Evolutionary conservation across 1,284 basidiomycete species (phyloP), one percentile per base, ranked within the genome.

Genomic region (Neolentinus lepideus): DNA sequence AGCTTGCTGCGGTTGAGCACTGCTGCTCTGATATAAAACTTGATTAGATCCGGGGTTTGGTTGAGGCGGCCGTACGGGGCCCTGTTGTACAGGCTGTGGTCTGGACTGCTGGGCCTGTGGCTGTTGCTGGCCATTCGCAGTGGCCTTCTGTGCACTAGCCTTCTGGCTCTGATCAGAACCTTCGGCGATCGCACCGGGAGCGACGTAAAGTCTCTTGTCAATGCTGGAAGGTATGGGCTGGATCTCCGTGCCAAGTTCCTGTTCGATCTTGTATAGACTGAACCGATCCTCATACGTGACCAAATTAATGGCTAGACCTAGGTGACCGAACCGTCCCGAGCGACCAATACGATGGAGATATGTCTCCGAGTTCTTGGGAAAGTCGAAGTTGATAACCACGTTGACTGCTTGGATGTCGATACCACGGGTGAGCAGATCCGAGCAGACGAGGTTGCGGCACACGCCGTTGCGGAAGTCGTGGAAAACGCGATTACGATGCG

Each of bases 401-500:
- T 99, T 99, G 61, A 99, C 96, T 48, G 96, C 96, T 76, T 98
- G 95, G 69, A 99, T 98, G 73, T 98, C 97, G 73, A 99, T 99
- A 79, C 96, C 96, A 66, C 97, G 91, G 9, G 96, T 99, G 65
- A 99, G 85, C 59, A 99, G 84, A 75, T 99, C 94, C 61, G 83
- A 83, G 77, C 97, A 99, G 67, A 99, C 96, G 61, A 99, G 85
- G 75, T 98, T 99, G 63, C 96, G 89, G 77, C 95, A 98, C 56
- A 95, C 93, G 61, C 96, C 96, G 67, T 94, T 94, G 62, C 96
- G 88, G 84, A 99, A 99, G 73, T 99, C 96, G 76, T 99, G 97
- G 82, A 99, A 99, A 63, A 99, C 97, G 67, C 96, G 90, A 76
- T 99, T 99, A 61, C 97, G 93, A 72, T 98, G 94, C 33, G 90